Evolutionary conservation across 2,329 filamentous ascomycete species (phyloP).

Genomic region (Stagonosporopsis rhizophila): DNA sequence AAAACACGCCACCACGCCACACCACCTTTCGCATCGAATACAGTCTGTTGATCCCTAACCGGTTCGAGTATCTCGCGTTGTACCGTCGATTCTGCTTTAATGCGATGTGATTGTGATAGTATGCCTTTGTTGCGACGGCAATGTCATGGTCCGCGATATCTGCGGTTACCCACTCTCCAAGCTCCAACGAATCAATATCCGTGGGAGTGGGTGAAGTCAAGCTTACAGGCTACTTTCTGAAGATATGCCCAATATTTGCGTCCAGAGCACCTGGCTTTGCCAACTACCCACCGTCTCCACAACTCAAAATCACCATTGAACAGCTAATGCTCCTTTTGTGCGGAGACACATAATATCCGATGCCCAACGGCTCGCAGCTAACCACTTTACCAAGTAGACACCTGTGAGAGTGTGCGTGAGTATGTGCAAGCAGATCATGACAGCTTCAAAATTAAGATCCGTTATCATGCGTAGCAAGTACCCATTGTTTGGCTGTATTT

Average conservation of each 20-base stretch:
- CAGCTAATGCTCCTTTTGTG: no score
- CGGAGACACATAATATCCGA: no score
- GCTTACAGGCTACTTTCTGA: neutral
- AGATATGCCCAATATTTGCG: neutral
- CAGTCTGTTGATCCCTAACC: neutral
- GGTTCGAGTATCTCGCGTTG: neutral
- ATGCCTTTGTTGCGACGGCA: neutral
- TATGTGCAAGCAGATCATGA: neutral
- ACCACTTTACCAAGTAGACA: neutral
- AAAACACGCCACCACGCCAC: constrained; percentile 16
- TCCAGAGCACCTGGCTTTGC: neutral
- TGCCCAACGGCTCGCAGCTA: neutral
- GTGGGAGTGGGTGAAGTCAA: neutral
- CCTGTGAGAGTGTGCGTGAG: neutral
- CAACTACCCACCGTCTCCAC: no score
- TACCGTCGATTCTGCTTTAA: neutral
- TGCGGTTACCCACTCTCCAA: neutral
- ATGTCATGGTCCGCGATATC: no score
- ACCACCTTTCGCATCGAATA: neutral
- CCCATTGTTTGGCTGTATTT: no score
- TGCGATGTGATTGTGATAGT: no score
- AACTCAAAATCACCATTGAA: no score
- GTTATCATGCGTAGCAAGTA: neutral
- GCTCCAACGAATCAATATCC: neutral
- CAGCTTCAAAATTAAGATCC: neutral